Evolutionary conservation across 345 rosid genomes (phyloP), one percentile per base, ranked within the genome.

Genomic region (Hibiscus mutabilis): DNA sequence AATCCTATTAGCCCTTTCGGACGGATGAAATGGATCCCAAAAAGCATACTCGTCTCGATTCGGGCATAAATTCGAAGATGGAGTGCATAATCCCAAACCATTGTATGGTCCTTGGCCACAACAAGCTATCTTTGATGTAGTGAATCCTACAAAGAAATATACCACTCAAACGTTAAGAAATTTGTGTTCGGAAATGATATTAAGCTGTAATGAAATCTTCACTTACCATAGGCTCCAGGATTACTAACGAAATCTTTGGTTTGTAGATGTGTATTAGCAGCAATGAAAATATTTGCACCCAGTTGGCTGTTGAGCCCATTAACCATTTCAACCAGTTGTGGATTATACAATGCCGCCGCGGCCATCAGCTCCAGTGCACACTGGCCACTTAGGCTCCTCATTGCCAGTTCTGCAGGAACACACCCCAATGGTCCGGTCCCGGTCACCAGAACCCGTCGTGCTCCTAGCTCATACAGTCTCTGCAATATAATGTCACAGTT

Each of bases 21-120:
- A 76, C 13, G 96, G 99, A 59, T 92, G 97, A 76, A 87, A 95
- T 42, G 90, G 66, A 73, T 95, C 99, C 99, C 99, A 95, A 49
- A 92, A 95, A 4, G 84, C 97, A 68, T 83, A 87, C 3, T 69
- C 4, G 8, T 84, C 80, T 47, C 97, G 78, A 77, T 92, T 85
- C 0, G 81, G 81, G 78, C 99, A 95, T 80, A 95, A 70, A 78
- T 86, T 92, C 2, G 90, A 91, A 18, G 75, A 68, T 11, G 52
- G 24, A 6, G 92, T 87, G 75, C 97, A 91, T 13, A 89, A 74
- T 64, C 97, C 97, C 14, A 91, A 60, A 33, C 97, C 97, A 80
- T 84, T 86, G 68, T 82, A 86, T 0, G 87, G 88, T 56, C 92
- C 92, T 82, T 89, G 97, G 8, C 91, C 97, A 44, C 89, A 89